Conservation (phyloP, 2,329 filamentous ascomycete genomes). For the Decorospora gaudefroyi region DNA sequence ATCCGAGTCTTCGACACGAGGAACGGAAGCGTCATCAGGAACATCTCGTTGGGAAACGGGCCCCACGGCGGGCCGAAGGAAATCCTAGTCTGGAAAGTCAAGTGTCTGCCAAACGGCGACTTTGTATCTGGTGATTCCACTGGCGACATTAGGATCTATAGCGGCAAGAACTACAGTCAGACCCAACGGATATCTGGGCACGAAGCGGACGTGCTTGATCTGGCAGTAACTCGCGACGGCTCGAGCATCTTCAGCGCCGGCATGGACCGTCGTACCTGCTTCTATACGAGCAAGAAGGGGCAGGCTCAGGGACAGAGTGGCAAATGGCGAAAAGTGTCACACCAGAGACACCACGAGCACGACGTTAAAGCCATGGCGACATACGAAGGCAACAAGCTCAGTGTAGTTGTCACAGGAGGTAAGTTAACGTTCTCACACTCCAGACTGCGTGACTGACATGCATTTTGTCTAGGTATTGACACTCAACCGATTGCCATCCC, state of each 20-base stretch:
- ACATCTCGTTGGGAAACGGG: slow-evolving; percentile 84
- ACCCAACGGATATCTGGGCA: slow-evolving; percentile 84
- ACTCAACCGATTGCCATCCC: slow-evolving; percentile 81
- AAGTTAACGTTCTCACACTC: slow-evolving; percentile 35
- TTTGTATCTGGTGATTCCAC: slow-evolving; percentile 95
- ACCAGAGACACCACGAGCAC: slow-evolving; percentile 85
- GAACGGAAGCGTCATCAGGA: slow-evolving; percentile 74
- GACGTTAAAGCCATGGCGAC: slow-evolving; percentile 94
- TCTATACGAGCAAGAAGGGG: slow-evolving; percentile 64
- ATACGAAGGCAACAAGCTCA: slow-evolving; percentile 82
- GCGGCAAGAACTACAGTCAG: slow-evolving; percentile 88
- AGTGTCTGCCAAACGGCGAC: slow-evolving; percentile 81
- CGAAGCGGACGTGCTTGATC: slow-evolving; percentile 84
- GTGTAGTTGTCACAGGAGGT: slow-evolving; percentile 91
- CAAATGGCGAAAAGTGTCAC: slow-evolving; percentile 80
- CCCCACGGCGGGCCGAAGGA: slow-evolving; percentile 77
- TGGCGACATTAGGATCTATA: slow-evolving; percentile 91
- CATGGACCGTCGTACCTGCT: slow-evolving; percentile 84
- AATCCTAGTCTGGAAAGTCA: slow-evolving; percentile 91
- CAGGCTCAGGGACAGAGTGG: slow-evolving; percentile 49
- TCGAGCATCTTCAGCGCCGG: slow-evolving; percentile 84
- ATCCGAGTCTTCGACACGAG: slow-evolving; percentile 88
- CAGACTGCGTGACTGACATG: neutral
- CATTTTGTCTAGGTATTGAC: slow-evolving; percentile 69
- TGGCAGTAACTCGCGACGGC: slow-evolving; percentile 81